Base-by-base conservation (phyloP, 768 basidiomycete genomes). In the Boletus rex-veris region DNA sequence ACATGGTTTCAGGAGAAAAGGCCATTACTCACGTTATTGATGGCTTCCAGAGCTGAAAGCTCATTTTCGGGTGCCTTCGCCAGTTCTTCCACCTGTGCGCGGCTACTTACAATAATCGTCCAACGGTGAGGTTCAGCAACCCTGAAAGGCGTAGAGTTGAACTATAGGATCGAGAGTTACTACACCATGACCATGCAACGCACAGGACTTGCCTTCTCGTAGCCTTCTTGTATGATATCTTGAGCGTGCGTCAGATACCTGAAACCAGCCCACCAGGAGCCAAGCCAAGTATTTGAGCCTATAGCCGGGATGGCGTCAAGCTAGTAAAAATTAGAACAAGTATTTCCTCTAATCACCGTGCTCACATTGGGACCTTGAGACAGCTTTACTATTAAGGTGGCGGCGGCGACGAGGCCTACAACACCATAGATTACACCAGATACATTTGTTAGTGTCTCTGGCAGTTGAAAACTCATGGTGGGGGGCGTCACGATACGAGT, bases 31-130 rank as follows among this genome's bases (percentile, higher is more conserved):
- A 79, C 80, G 28, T 77, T 72, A 10, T 53, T 58, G 5, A 57
- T 48, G 0, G 71, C 70, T 33, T 65, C 69, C 0, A 19, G 5
- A 16, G 71, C 58, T 2, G 77, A 77, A 15, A 81, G 53, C 16
- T 63, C 57, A 18, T 73, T 69, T 8, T 76, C 74, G 0, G 75
- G 63, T 7, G 75, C 75, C 38, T 63, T 75, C 1, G 67, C 58
- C 4, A 80, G 28, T 38, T 80, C 79, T 3, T 78, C 72, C 14
- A 78, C 53, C 9, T 70, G 52, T 19, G 62, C 50, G 1, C 56
- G 57, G 6, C 69, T 64, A n/a, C 62, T 66, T 0, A 75, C 55
- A 10, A 80, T 45, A 21, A 80, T 70, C 0, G 5, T 48, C 80
- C 80, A 81, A n/a, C 61, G 60, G 6, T 43, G 24, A 5, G 58